These are phyloP conservation scores for Colletotrichum lupini DNA, from an alignment of 2,329 filamentous ascomycete genomes.

Conservation along the genomic window DNA sequence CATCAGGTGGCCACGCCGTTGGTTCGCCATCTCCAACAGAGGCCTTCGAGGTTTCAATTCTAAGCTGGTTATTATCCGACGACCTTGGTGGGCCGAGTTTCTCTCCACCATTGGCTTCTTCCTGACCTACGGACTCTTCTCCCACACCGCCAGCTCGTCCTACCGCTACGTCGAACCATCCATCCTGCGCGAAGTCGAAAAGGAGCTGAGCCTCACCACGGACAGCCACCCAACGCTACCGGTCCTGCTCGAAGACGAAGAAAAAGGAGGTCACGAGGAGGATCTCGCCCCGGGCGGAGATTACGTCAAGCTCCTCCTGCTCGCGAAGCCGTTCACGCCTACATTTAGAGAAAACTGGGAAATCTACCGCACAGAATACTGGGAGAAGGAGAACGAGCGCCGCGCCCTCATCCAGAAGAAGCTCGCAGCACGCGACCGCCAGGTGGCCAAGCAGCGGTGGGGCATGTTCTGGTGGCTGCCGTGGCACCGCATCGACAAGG, in stretches of 20 bases:
- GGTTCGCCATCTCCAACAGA: conserved; percentile 89
- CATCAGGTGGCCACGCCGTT: conserved; percentile 91
- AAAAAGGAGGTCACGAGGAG: conserved; percentile 81
- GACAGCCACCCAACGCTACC: conserved; percentile 55
- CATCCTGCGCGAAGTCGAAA: conserved; percentile 69
- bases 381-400: conserved; percentile 95
- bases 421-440: conserved; percentile 74
- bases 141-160: conserved; percentile 72
- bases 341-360: conserved; percentile 98
- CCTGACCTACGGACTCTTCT: conserved; percentile 79
- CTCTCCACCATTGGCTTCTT: conserved; percentile 80
- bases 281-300: conserved; percentile 91
- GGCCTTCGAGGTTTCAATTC: conserved; percentile 93
- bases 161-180: conserved; percentile 82
- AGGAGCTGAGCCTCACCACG: conserved; percentile 61
- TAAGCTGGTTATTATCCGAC: conserved; percentile 90
- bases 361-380: conserved; percentile 91
- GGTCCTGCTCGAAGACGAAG: conserved; percentile 64
- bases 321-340: conserved; percentile 94
- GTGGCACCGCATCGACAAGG: conserved; percentile 60
- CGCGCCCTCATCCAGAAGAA: conserved; percentile 78
- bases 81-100: conserved; percentile 83
- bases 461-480: conserved; percentile 90
- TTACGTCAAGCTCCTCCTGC: conserved; percentile 87
- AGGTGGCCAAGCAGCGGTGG: conserved; percentile 74